Evolutionary conservation across 225 moss, liverwort and hornwort species (phyloP).

Genomic region (Takakia lepidozioides): DNA sequence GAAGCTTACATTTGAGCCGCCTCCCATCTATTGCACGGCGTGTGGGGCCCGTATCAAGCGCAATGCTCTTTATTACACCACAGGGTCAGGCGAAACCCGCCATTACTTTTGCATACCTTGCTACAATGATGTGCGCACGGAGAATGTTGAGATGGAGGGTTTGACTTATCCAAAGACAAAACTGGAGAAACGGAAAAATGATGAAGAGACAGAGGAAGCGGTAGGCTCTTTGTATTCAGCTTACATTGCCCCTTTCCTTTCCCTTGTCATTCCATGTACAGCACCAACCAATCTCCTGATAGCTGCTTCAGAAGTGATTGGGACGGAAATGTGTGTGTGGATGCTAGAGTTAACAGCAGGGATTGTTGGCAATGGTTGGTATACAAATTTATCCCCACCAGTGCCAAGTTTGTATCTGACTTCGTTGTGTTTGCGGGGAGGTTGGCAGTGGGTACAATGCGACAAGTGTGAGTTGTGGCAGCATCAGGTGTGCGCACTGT

Average conservation of each 20-base stretch:
- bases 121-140: conserved; percentile 89
- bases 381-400: too few species aligned
- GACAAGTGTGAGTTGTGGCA: conserved; percentile 99
- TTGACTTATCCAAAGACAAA: conserved; percentile 66
- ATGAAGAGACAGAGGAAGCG: conserved; percentile 99
- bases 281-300: too few species aligned
- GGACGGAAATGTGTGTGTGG: too few species aligned
- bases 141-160: conserved; percentile 94
- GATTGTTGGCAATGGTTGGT: too few species aligned
- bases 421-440: too few species aligned
- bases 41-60: conserved; percentile 95
- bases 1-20: conserved; percentile 96
- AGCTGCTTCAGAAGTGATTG: too few species aligned
- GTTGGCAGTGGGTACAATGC: conserved; percentile 99
- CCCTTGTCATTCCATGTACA: not conserved
- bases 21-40: conserved; percentile 96
- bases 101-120: conserved; percentile 96
- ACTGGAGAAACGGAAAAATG: conserved; percentile 89
- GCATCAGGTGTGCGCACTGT: conserved; percentile 98
- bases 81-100: conserved; percentile 85
- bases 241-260: not conserved
- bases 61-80: conserved; percentile 76
- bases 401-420: too few species aligned
- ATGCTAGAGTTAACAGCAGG: too few species aligned
- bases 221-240: conserved; percentile 34